Evolutionary conservation across 164 flowering plant genomes (phyloP).

Genomic region (Protea cynaroides): DNA sequence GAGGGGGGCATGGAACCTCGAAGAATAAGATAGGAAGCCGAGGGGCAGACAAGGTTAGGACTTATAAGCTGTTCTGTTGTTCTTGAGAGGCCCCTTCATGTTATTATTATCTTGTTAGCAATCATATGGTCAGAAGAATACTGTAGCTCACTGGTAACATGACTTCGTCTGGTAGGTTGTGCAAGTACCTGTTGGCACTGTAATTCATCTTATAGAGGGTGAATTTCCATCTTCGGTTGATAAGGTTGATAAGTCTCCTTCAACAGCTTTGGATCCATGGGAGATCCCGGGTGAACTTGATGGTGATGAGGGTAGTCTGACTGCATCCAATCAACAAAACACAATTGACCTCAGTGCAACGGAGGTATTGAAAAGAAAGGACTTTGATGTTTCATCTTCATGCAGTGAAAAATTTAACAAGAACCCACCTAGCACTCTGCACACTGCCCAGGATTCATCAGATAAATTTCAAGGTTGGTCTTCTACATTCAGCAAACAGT

Average conservation of each 20-base stretch:
- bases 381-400: conserved; percentile 8
- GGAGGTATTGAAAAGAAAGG: conserved; percentile 11
- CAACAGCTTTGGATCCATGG: conserved; percentile 60
- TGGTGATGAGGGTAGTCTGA: conserved; percentile 25
- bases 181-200: conserved; percentile 86
- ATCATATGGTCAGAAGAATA: background rate
- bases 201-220: conserved; percentile 77
- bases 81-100: background rate
- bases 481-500: conserved; percentile 7
- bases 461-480: background rate
- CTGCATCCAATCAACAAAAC: conserved; percentile 17
- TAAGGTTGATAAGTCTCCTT: conserved; percentile 21
- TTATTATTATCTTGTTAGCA: background rate
- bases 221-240: conserved; percentile 46
- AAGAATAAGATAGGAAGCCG: conserved; percentile 51
- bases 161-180: conserved; percentile 44
- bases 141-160: background rate
- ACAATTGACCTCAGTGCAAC: background rate
- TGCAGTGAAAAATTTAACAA: conserved; percentile 7
- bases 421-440: conserved; percentile 8
- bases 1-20: conserved; percentile 41
- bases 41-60: conserved; percentile 66
- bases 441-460: conserved; percentile 11
- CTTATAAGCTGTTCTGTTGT: background rate
- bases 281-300: conserved; percentile 59